Evolutionary conservation across 805 yeast genomes (phyloP).

Genomic region (Clavispora carvajalis): DNA sequence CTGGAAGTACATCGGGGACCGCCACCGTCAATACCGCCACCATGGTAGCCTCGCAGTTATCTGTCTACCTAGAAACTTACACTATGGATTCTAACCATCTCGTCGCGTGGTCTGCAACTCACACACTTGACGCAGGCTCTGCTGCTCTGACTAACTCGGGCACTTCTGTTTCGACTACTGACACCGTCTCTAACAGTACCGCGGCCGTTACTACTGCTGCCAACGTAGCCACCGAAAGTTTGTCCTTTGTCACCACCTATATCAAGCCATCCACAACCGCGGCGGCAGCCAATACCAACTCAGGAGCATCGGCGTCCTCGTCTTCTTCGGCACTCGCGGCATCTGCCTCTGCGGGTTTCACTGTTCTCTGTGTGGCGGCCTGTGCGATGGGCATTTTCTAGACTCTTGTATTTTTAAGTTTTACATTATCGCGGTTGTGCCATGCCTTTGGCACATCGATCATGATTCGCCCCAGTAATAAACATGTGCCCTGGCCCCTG

Average conservation of each 20-base stretch:
- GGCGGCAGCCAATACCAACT: not conserved
- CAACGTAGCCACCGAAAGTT: constrained; percentile 12
- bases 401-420: not conserved
- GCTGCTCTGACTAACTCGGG: not conserved
- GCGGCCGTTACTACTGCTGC: constrained; percentile 3
- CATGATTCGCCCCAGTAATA: too few relatives aligned
- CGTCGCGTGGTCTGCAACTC: constrained; percentile 15
- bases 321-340: not conserved
- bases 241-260: constrained; percentile 30
- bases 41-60: constrained; percentile 13
- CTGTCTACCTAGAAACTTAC: constrained; percentile 8
- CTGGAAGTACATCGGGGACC: too few relatives aligned
- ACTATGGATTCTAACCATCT: constrained; percentile 14
- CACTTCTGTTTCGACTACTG: not conserved
- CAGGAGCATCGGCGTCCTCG: not conserved
- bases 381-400: not conserved
- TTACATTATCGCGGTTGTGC: too few relatives aligned
- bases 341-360: not conserved
- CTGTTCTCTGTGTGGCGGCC: not conserved
- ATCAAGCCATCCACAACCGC: constrained; percentile 19
- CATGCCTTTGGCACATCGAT: too few relatives aligned
- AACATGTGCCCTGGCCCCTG: too few relatives aligned
- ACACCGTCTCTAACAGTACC: constrained; percentile 5
- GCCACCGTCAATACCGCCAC: constrained; percentile 11
- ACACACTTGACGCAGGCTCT: constrained; percentile 8